A percentile compares a stretch with the other conserved stretches of the same genome.
phyloP scores from a whole-genome alignment of 1,284 basidiomycete species.

The Puccinia coronata region DNA sequence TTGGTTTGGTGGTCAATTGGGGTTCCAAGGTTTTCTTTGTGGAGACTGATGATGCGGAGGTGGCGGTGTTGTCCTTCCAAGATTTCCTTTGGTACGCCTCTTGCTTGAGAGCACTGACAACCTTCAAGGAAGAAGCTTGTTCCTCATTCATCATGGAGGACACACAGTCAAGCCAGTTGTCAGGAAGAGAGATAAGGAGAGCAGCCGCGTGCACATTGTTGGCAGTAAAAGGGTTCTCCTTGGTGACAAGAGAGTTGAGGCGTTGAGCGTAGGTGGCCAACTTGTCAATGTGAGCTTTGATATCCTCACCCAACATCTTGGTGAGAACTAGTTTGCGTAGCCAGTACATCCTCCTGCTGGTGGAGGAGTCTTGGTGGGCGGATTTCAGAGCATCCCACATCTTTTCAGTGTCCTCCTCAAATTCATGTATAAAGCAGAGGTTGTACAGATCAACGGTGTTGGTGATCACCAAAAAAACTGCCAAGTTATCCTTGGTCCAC shows the following conservation, averaged over 20 bases:
- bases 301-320: background rate
- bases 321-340: background rate
- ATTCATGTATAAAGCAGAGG: background rate
- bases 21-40: no score
- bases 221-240: constrained; percentile 4
- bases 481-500: background rate
- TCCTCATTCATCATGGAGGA: constrained; percentile 20
- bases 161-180: constrained; percentile 16
- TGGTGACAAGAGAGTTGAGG: background rate
- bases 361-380: constrained; percentile 1
- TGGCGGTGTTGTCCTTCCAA: background rate
- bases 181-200: background rate
- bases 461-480: background rate
- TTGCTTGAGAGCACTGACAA: constrained; percentile 1
- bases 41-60: background rate
- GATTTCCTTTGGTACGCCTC: background rate
- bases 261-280: background rate
- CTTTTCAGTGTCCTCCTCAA: background rate
- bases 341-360: background rate
- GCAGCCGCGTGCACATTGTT: background rate
- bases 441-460: background rate
- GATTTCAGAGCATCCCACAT: background rate
- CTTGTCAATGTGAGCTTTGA: background rate
- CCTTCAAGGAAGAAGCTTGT: background rate
- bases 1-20: no score